Conservation (phyloP, 2,329 filamentous ascomycete genomes). For the Whalleya microplaca region DNA sequence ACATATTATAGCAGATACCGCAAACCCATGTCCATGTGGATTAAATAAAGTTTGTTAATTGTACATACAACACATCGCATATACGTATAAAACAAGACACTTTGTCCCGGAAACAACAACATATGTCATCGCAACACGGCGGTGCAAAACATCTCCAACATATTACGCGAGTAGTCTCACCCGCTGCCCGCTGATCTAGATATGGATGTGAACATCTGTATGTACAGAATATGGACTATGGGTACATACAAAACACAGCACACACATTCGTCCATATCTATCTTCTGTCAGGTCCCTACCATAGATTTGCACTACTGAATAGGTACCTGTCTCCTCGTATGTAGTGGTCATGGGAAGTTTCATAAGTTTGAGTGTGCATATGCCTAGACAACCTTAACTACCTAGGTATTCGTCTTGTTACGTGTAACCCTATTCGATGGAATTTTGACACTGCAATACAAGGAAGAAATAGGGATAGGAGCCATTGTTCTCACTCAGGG, state of each 20-base stretch:
- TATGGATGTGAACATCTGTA: background rate
- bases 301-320: no score
- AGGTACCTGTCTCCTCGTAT: background rate
- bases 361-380: no score
- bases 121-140: background rate
- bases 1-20: no score
- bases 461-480: no score
- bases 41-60: background rate
- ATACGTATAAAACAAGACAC: background rate
- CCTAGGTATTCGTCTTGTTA: no score
- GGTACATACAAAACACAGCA: background rate
- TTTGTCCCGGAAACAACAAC: background rate
- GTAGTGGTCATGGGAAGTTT: background rate
- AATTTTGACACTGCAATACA: no score
- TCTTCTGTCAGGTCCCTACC: background rate
- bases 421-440: no score
- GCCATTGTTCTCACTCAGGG: no score
- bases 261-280: background rate
- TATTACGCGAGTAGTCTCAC: background rate
- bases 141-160: background rate
- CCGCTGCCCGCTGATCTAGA: background rate
- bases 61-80: background rate
- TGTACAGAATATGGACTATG: background rate
- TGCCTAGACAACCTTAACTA: no score
- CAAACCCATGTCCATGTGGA: background rate